Conservation (phyloP, 225 moss, liverwort and hornwort species). For the Lunularia cruciata region DNA sequence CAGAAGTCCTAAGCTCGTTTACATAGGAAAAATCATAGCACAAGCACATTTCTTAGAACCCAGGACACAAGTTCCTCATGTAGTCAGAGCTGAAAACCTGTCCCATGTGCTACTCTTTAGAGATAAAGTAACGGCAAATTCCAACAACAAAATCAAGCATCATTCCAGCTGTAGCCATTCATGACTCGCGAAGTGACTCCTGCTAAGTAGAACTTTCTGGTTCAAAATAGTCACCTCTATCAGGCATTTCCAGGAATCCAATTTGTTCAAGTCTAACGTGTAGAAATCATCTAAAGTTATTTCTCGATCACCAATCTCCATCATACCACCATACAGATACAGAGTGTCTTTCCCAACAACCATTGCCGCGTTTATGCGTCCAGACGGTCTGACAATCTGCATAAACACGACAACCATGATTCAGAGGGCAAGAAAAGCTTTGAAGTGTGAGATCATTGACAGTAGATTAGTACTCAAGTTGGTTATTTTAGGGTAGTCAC, state of each 20-base stretch:
- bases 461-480: neutral
- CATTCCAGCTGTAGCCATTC: too few species aligned
- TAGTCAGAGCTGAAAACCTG: too few species aligned
- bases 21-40: too few species aligned
- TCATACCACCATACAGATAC: slow-evolving; percentile 77
- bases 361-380: slow-evolving; percentile 74
- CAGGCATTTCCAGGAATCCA: slow-evolving; percentile 78
- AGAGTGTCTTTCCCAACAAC: slow-evolving; percentile 76
- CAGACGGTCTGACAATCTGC: slow-evolving; percentile 77
- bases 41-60: too few species aligned
- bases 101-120: too few species aligned
- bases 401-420: neutral
- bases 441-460: neutral
- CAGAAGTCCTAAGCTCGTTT: too few species aligned
- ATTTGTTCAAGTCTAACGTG: slow-evolving; percentile 78
- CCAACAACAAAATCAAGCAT: too few species aligned
- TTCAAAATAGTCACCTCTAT: slow-evolving; percentile 64
- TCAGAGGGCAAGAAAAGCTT: neutral
- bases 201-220: too few species aligned
- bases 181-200: too few species aligned
- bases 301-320: slow-evolving; percentile 84
- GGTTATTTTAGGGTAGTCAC: too few species aligned
- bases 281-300: slow-evolving; percentile 84
- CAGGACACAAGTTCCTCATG: too few species aligned
- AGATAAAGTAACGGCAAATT: too few species aligned